A percentile compares a stretch with the other conserved stretches of the same genome.
Evolutionary conservation across 2,329 filamentous ascomycete genomes (phyloP).

Genomic region (Xylariaceae sp.): DNA sequence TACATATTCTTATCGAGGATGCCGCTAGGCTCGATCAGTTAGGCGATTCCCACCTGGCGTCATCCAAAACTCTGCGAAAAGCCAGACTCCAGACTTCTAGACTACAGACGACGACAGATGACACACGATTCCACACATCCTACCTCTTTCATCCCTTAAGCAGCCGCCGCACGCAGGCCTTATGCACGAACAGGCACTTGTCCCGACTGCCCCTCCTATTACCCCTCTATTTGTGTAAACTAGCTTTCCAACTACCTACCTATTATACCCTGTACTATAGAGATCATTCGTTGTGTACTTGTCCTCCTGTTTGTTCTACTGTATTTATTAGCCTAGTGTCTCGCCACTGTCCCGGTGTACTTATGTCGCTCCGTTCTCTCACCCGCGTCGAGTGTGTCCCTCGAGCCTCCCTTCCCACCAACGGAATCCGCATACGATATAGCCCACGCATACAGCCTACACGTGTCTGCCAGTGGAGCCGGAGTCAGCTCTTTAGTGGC

Average conservation of each 20-base stretch:
- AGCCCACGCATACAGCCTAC: constrained; percentile 10
- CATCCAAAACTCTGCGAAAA: constrained; percentile 15
- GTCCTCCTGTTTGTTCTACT: neutral
- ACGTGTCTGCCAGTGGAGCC: constrained; percentile 27
- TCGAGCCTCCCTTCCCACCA: constrained; percentile 30
- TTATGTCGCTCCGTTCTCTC: constrained; percentile 38
- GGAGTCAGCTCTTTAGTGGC: constrained; percentile 28
- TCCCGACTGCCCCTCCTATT: constrained; percentile 23
- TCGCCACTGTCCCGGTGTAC: constrained; percentile 20
- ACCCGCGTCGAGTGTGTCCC: constrained; percentile 34
- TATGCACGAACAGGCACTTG: constrained; percentile 17
- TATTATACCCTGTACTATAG: constrained; percentile 23
- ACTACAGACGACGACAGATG: constrained; percentile 3
- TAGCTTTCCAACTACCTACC: constrained; percentile 10
- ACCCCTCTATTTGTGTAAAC: constrained; percentile 27
- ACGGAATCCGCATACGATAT: constrained; percentile 31
- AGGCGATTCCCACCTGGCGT: constrained; percentile 11
- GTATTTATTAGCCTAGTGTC: constrained; percentile 20
- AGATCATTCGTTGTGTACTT: constrained; percentile 7
- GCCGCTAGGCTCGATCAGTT: constrained; percentile 18
- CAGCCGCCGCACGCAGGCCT: constrained; percentile 11
- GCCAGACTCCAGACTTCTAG: neutral
- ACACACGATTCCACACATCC: constrained; percentile 8
- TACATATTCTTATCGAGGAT: neutral
- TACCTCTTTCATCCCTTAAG: constrained; percentile 4